Base-by-base conservation (phyloP, 2,329 filamentous ascomycete species). In the Fonsecaea multimorphosa region DNA sequence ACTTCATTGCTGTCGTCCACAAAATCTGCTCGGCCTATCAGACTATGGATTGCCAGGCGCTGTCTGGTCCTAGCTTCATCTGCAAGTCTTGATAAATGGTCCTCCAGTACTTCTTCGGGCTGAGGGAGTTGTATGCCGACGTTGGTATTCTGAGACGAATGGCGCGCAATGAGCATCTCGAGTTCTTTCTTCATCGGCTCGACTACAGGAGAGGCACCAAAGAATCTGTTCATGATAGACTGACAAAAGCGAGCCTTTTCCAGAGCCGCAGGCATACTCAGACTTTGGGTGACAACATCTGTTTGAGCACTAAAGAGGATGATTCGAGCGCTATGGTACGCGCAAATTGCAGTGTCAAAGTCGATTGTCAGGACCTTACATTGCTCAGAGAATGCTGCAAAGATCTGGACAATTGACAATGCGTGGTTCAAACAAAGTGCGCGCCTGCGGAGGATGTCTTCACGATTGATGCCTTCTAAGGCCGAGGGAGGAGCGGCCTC, bases 111-210 rank as follows among this genome's bases (percentile, higher is more conserved):
- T 12, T 67, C 61, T 55, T 62, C 61, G 1, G 57, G 65, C 12
- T 36, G 61, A 27, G 57, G 61, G 24, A 62, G 36, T 56, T 49
- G 52, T 19, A 59, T 19, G 7, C 38, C 27, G 7, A 24, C 12
- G 12, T 36, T 58, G 29, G 27, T 64, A 34, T 38, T 36, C 29
- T 58, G 19, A 7, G 61, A 51, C 8, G 57, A 58, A 40, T 61
- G 46, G 38, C 54, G 52, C 1, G 57, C 54, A 31, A 67, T 64
- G 24, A 67, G 58, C n/a, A 59, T 49, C 31, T 67, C 65, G 29
- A 67, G 49, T 55, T 67, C 65, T 29, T 52, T 64, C 53, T 64
- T 64, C 57, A 67, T 64, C 22, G 65, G 65, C 31, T 67, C 58
- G 16, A 64, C 61, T 4, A 67, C 61, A 11, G 61, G 61, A 59